Evolutionary conservation across 2,329 filamentous ascomycete genomes (phyloP).

Genomic region (Sporothrix dimorphospora): DNA sequence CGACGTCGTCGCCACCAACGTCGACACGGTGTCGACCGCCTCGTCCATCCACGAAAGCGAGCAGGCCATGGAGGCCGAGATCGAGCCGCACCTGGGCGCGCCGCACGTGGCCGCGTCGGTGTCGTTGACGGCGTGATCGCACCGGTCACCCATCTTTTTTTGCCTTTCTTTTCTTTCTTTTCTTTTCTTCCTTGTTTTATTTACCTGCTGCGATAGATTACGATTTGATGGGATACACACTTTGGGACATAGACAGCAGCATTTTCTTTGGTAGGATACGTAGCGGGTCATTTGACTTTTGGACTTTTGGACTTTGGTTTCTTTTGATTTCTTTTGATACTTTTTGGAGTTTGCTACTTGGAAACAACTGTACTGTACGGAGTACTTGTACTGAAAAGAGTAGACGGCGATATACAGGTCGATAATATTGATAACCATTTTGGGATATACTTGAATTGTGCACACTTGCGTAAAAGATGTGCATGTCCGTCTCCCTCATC

Average conservation of each 20-base stretch:
- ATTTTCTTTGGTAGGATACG: conserved; percentile 8
- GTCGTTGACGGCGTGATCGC: background rate
- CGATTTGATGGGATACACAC: background rate
- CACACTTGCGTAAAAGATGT: background rate
- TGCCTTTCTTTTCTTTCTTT: background rate
- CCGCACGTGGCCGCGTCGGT: background rate
- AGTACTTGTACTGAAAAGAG: background rate
- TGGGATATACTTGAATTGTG: background rate
- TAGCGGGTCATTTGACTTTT: background rate
- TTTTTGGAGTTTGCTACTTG: too few species aligned
- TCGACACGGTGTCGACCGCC: conserved; percentile 26
- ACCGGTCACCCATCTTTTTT: too few species aligned
- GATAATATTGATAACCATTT: background rate
- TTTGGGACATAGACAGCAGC: background rate
- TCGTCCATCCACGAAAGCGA: conserved; percentile 34
- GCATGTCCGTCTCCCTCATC: background rate
- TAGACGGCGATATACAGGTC: background rate
- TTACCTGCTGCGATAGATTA: background rate
- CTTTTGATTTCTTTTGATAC: too few species aligned
- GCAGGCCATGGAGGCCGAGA: conserved; percentile 43
- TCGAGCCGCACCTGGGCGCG: conserved; percentile 40
- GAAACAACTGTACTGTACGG: too few species aligned
- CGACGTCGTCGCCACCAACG: conserved; percentile 31
- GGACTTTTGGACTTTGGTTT: background rate
- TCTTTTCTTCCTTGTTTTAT: background rate